Percentiles rank a stretch among this genome's conserved stretches.
Conservation (phyloP, 176 grass and related monocot species). For the Oryza longistaminata region DNA sequence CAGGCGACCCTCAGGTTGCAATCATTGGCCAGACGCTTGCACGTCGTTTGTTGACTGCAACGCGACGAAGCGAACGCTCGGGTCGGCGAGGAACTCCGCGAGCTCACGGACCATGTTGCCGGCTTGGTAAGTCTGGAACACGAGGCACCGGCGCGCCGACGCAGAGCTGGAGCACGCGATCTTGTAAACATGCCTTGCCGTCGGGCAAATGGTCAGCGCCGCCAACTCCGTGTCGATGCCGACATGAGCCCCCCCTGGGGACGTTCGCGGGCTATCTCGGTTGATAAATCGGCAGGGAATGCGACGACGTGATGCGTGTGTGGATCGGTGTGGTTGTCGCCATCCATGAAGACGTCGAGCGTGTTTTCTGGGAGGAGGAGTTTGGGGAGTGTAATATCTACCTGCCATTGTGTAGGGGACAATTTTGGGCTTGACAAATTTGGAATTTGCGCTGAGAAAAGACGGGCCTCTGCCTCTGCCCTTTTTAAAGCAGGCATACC, state of each 20-base stretch:
- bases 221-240: constrained; percentile 78
- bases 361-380: background rate
- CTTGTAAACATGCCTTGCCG: background rate
- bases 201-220: background rate
- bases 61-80: constrained; percentile 45
- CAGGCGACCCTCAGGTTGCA: constrained; percentile 13
- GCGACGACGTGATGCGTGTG: constrained; percentile 56
- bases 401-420: background rate
- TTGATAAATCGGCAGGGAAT: constrained; percentile 20
- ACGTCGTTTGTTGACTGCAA: constrained; percentile 41
- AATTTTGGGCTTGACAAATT: background rate
- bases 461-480: too few relatives aligned
- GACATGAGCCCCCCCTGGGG: constrained; percentile 32
- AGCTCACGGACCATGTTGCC: constrained; percentile 13
- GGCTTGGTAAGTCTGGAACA: constrained; percentile 50
- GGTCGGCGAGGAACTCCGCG: constrained; percentile 29
- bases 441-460: background rate
- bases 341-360: constrained; percentile 9
- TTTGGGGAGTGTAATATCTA: background rate
- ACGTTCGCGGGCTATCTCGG: background rate
- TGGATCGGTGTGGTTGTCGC: constrained; percentile 14
- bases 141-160: constrained; percentile 53
- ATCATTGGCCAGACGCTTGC: constrained; percentile 32
- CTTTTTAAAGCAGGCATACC: background rate
- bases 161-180: constrained; percentile 74